Evolutionary conservation across 495 filamentous ascomycete genomes (phyloP).

Genomic region (Lasiosphaeria miniovina): DNA sequence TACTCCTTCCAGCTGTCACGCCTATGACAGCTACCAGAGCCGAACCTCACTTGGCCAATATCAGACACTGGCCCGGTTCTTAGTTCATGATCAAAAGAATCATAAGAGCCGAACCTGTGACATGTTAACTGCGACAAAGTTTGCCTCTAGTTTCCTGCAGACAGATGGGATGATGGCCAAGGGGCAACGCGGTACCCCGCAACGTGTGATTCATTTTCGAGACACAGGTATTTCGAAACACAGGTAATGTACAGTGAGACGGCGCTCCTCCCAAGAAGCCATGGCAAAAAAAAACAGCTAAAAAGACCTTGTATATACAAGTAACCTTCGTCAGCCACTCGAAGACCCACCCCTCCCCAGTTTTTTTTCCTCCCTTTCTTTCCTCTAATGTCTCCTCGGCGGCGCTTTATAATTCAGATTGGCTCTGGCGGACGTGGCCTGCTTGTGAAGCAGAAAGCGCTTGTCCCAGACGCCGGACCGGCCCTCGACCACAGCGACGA

Average conservation of each 20-base stretch:
- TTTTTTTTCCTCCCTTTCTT: background rate
- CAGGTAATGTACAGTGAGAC: background rate
- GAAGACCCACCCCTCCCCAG: background rate
- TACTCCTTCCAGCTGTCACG: too few species aligned
- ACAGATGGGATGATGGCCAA: background rate
- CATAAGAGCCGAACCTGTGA: too few species aligned
- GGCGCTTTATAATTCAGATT: slow-evolving; percentile 52
- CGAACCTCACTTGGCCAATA: too few species aligned
- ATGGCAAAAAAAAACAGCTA: background rate
- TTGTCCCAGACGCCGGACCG: slow-evolving; percentile 78
- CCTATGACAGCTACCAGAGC: too few species aligned
- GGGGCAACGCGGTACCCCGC: too few species aligned
- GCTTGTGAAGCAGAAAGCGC: slow-evolving; percentile 67
- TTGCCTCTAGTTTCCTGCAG: background rate
- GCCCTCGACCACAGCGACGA: slow-evolving; percentile 85
- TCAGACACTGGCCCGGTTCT: too few species aligned
- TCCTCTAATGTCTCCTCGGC: background rate
- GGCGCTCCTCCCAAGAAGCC: background rate
- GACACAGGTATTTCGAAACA: background rate
- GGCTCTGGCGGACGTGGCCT: slow-evolving; percentile 65
- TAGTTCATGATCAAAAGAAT: too few species aligned
- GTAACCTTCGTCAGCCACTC: background rate
- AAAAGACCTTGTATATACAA: too few species aligned
- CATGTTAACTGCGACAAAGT: background rate
- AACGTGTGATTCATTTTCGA: too few species aligned